Evolutionary conservation across 1,284 basidiomycete species (phyloP).

Genomic region (Chondrostereum purpureum): DNA sequence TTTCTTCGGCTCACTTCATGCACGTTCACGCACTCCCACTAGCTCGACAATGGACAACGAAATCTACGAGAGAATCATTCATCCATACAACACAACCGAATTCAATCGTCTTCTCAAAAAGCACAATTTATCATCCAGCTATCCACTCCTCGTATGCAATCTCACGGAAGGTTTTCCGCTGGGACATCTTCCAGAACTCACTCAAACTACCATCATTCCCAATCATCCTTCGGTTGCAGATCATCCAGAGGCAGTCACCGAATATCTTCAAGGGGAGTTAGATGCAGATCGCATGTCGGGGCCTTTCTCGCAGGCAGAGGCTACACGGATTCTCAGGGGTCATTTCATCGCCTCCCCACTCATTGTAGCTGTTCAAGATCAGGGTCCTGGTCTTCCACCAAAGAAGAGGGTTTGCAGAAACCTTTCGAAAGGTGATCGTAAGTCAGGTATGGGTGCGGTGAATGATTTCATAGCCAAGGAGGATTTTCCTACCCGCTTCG

Average conservation of each 20-base stretch:
- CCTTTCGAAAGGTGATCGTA: conserved; percentile 16
- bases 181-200: conserved; percentile 11
- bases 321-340: conserved; percentile 15
- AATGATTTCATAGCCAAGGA: conserved; percentile 26
- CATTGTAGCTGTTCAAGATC: conserved; percentile 13
- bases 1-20: no score
- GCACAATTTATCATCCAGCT: conserved; percentile 14
- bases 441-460: conserved; percentile 15
- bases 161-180: conserved; percentile 12
- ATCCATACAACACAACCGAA: conserved; percentile 14
- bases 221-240: conserved; percentile 4
- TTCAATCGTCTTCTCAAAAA: conserved; percentile 11
- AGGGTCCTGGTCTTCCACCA: conserved; percentile 14
- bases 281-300: background rate
- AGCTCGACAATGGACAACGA: no score
- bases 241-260: background rate
- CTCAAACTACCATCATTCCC: conserved; percentile 2
- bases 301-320: conserved; percentile 7
- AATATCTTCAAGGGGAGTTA: conserved; percentile 3
- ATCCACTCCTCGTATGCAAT: conserved; percentile 22
- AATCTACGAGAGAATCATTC: no score
- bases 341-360: conserved; percentile 19
- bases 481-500: conserved; percentile 25
- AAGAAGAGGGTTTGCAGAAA: conserved; percentile 19
- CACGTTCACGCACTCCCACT: no score